Percentiles rank a stretch among this genome's conserved stretches.
Conservation (phyloP, 2,329 filamentous ascomycete species). For the Apiospora sp. region DNA sequence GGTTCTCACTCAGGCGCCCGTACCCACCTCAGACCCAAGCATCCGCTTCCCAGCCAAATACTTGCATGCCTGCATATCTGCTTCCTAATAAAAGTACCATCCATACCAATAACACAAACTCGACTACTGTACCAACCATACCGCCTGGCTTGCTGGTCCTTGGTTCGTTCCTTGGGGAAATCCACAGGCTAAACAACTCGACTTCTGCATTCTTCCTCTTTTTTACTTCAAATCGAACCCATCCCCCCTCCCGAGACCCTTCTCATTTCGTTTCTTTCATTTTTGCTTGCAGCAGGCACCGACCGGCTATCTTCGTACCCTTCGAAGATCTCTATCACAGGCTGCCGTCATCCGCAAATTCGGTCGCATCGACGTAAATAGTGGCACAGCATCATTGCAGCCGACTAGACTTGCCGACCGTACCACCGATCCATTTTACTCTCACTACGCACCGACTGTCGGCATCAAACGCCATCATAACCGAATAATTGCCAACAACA, state of each 20-base stretch:
- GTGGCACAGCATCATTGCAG: conserved; percentile 13
- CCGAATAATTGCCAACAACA: conserved; percentile 18
- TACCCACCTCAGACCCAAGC: conserved; percentile 15
- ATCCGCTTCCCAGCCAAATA: conserved; percentile 12
- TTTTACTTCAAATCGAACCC: conserved; percentile 1
- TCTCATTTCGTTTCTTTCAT: conserved; percentile 18
- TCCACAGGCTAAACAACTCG: conserved; percentile 15
- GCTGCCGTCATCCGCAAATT: conserved; percentile 1
- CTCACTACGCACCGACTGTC: conserved; percentile 3
- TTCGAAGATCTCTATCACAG: background rate
- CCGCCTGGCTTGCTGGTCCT: conserved; percentile 7
- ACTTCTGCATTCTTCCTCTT: conserved; percentile 14
- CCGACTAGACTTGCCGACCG: conserved; percentile 11
- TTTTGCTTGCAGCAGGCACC: conserved; percentile 17
- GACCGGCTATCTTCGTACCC: background rate
- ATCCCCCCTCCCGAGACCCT: conserved; percentile 7
- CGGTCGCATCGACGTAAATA: conserved; percentile 17
- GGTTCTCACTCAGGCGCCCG: background rate
- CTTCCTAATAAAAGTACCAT: background rate
- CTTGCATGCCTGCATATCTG: conserved; percentile 4
- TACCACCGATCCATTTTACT: background rate
- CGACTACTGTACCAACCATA: background rate
- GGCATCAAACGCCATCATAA: background rate
- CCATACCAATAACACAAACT: background rate
- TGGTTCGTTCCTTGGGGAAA: conserved; percentile 15